Conservation (phyloP, 352 stramenopile genomes). For the Phytopythium aichiense region DNA sequence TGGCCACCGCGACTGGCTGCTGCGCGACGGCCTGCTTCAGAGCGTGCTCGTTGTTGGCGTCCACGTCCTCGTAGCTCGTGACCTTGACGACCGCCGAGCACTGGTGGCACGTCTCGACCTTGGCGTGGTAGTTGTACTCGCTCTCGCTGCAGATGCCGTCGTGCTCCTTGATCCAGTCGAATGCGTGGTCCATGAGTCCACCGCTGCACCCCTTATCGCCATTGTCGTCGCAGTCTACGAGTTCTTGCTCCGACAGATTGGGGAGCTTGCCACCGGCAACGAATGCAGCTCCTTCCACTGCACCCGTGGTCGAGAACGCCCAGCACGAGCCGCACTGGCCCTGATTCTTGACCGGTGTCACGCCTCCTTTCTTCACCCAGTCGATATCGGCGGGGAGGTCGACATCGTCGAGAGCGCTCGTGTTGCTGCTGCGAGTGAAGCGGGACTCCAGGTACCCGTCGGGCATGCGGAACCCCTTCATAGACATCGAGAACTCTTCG, state of each 20-base stretch:
- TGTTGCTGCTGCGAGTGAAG: slow-evolving; percentile 29
- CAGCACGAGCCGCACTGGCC: slow-evolving; percentile 95
- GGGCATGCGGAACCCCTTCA: slow-evolving; percentile 50
- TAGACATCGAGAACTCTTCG: slow-evolving; percentile 90
- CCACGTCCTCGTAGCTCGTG: slow-evolving; percentile 71
- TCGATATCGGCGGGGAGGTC: slow-evolving; percentile 86
- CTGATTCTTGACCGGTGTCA: slow-evolving; percentile 94
- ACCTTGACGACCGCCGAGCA: slow-evolving; percentile 87
- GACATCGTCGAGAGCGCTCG: slow-evolving; percentile 17
- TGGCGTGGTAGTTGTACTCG: slow-evolving; percentile 94
- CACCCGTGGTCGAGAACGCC: slow-evolving; percentile 96
- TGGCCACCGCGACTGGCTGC: slow-evolving; percentile 81
- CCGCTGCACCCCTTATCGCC: slow-evolving; percentile 96
- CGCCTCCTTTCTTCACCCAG: slow-evolving; percentile 92
- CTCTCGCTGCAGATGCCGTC: slow-evolving; percentile 91
- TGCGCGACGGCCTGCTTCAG: slow-evolving; percentile 86
- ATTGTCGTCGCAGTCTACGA: slow-evolving; percentile 96
- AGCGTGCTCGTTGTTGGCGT: slow-evolving; percentile 63
- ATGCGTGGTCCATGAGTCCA: slow-evolving; percentile 97
- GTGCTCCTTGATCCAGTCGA: slow-evolving; percentile 92
- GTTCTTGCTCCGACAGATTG: slow-evolving; percentile 96
- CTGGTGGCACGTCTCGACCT: slow-evolving; percentile 66
- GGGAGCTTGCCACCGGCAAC: slow-evolving; percentile 90
- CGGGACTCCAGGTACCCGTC: slow-evolving; percentile 63
- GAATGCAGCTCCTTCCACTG: slow-evolving; percentile 96